Conservation (phyloP, 441 rosid species). For the Aleurites moluccanus region DNA sequence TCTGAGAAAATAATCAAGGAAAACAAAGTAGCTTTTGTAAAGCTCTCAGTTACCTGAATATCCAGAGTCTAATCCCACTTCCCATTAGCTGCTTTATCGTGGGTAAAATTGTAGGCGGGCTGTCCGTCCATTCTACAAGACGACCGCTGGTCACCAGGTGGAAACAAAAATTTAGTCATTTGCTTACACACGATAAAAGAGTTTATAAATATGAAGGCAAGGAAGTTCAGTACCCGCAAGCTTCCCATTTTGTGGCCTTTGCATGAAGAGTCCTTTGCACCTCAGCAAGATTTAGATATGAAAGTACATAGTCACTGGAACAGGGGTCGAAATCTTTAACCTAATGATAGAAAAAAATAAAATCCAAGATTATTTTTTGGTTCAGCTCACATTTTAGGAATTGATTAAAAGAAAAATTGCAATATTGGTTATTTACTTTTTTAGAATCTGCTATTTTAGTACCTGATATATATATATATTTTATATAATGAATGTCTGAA, state of each 20-base stretch:
- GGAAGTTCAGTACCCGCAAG: slow-evolving; percentile 32
- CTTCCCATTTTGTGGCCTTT: slow-evolving; percentile 31
- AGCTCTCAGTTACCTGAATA: slow-evolving; percentile 32
- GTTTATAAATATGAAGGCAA: background rate
- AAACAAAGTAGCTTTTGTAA: background rate
- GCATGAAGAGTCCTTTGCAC: slow-evolving; percentile 48
- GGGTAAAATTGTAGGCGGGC: slow-evolving; percentile 39
- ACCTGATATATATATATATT: too few relatives aligned
- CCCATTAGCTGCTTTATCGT: slow-evolving; percentile 33
- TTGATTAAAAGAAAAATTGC: background rate
- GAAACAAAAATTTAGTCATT: background rate
- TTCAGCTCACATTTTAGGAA: background rate
- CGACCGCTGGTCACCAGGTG: slow-evolving; percentile 6
- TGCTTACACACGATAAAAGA: background rate
- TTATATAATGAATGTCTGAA: too few relatives aligned
- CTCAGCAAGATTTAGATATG: slow-evolving; percentile 38
- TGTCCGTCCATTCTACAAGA: slow-evolving; percentile 26
- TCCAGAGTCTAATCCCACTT: slow-evolving; percentile 34
- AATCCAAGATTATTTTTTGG: background rate
- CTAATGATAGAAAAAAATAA: slow-evolving; percentile 11
- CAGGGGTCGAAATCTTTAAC: slow-evolving; percentile 39
- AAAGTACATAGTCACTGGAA: slow-evolving; percentile 29
- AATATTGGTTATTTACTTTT: too few relatives aligned
- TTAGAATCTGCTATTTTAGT: too few relatives aligned
- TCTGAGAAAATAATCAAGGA: background rate